Base-by-base conservation (phyloP, 192 early-diverging fungal genomes). In the Coemansia sp. region DNA sequence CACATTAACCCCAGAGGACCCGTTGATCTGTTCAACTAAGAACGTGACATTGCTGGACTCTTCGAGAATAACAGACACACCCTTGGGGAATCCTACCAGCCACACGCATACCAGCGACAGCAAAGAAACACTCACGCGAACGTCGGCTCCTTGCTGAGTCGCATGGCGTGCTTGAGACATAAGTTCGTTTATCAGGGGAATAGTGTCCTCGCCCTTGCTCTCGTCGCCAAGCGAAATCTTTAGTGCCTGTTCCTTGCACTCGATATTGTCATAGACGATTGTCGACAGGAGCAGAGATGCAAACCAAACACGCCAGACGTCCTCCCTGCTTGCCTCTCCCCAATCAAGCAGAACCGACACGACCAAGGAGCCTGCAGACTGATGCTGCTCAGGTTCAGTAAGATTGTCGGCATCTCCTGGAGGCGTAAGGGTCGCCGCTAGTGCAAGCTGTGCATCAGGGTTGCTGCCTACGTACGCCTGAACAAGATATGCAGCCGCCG, bases 11-110 rank as follows among this genome's bases (percentile, higher is more conserved):
- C 89, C 87, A 31, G 95, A 91, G 0, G 92, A 89, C 52, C 93
- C 90, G 53, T 83, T 91, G 48, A 99, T 89, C 74, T 93, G 86
- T 68, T 94, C 92, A 15, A 97, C 92, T 28, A 99, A 69, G 81
- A 95, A 97, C 59, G 94, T 89, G 14, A 96, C 74, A 67, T 97
- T 94, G 17, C 88, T 84, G 10, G 89, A 89, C 74, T 99, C 95
- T 6, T 90, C 88, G 40, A 99, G 76, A 64, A 96, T 90, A 62
- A 92, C 86, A 15, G 85, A 78, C 25, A 96, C 91, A 15, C 87
- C 90, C 30, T 84, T 74, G 7, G 91, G 86, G 53, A 89, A 93
- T 20, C 89, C 90, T 55, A 83, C 89, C 40, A 96, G 81, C 97
- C 97, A 99, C 5, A 85, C 81, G 45, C 89, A 86, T 0, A 97